These are phyloP conservation scores for Rehmannia glutinosa DNA, from an alignment of 257 asterid genomes.

Conservation along the genomic window DNA sequence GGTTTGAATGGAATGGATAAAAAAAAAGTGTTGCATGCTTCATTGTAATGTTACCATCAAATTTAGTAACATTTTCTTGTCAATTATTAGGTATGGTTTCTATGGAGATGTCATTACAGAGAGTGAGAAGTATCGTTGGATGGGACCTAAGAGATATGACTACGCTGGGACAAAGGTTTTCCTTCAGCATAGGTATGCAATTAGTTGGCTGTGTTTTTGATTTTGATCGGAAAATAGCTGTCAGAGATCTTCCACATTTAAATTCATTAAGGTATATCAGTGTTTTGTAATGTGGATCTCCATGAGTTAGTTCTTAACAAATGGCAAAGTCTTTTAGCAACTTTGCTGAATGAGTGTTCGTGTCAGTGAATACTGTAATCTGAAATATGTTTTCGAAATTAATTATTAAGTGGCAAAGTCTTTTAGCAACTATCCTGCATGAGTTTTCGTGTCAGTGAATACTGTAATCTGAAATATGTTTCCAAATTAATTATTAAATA, in stretches of 20 bases:
- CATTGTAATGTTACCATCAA: slow-evolving; percentile 1
- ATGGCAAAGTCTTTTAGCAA: too few species aligned
- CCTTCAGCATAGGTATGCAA: slow-evolving; percentile 83
- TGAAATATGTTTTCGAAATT: too few species aligned
- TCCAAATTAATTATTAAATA: too few species aligned
- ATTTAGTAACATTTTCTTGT: slow-evolving; percentile 7
- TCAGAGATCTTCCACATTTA: slow-evolving; percentile 3
- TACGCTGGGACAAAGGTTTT: slow-evolving; percentile 98
- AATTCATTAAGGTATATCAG: too few species aligned
- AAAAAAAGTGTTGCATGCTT: slow-evolving; percentile 3
- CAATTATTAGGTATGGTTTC: slow-evolving; percentile 75
- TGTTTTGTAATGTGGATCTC: too few species aligned
- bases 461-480: too few species aligned
- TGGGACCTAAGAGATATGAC: slow-evolving; percentile 96
- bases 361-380: too few species aligned
- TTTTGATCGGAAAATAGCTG: not conserved
- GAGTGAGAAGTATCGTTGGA: slow-evolving; percentile 95
- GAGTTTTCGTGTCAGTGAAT: too few species aligned
- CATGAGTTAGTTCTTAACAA: too few species aligned
- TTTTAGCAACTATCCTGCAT: too few species aligned
- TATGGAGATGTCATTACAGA: slow-evolving; percentile 97
- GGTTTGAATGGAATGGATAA: not conserved
- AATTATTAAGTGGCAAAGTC: too few species aligned
- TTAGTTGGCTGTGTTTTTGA: slow-evolving; percentile 12
- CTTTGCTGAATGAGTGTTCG: too few species aligned